These are phyloP conservation scores for Cronartium quercuum DNA, from an alignment of 1,284 basidiomycete species.

Conservation along the genomic window DNA sequence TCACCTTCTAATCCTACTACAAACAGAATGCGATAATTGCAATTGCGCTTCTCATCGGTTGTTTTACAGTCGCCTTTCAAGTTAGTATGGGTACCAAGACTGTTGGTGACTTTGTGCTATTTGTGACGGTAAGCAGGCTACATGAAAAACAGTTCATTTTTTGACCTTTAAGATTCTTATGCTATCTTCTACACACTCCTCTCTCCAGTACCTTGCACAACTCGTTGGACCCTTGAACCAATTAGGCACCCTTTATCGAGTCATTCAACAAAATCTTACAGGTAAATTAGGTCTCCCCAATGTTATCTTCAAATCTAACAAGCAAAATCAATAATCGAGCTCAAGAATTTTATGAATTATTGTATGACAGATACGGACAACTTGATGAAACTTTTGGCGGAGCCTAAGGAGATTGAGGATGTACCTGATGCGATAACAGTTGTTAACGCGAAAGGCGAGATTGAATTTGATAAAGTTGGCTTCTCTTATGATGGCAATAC, in stretches of 20 bases:
- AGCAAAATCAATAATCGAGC: no score
- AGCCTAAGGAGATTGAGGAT: slow-evolving; percentile 67
- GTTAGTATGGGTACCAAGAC: slow-evolving; percentile 55
- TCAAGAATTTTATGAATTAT: slow-evolving; percentile 65
- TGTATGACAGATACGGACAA: slow-evolving; percentile 48
- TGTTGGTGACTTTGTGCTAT: slow-evolving; percentile 45
- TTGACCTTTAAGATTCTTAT: slow-evolving; percentile 42
- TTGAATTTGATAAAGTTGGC: slow-evolving; percentile 61
- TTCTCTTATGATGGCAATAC: slow-evolving; percentile 64
- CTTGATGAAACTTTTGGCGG: slow-evolving; percentile 49
- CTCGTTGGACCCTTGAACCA: slow-evolving; percentile 42
- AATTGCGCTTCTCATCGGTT: slow-evolving; percentile 67
- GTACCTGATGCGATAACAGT: slow-evolving; percentile 67
- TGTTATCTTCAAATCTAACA: no score
- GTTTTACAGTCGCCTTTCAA: slow-evolving; percentile 64
- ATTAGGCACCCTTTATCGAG: slow-evolving; percentile 46
- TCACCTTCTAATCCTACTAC: neutral
- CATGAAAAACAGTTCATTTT: no score
- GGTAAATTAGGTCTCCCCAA: slow-evolving; percentile 45
- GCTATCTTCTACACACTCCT: slow-evolving; percentile 48
- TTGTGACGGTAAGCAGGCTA: slow-evolving; percentile 41
- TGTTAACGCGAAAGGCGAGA: slow-evolving; percentile 64
- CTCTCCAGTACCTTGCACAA: slow-evolving; percentile 28
- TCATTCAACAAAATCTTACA: slow-evolving; percentile 55
- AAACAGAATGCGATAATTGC: slow-evolving; percentile 53